A percentile compares a stretch with the other conserved stretches of the same genome.
These are phyloP conservation scores for Mycena metata DNA, from an alignment of 768 basidiomycete genomes.

Conservation along the genomic window DNA sequence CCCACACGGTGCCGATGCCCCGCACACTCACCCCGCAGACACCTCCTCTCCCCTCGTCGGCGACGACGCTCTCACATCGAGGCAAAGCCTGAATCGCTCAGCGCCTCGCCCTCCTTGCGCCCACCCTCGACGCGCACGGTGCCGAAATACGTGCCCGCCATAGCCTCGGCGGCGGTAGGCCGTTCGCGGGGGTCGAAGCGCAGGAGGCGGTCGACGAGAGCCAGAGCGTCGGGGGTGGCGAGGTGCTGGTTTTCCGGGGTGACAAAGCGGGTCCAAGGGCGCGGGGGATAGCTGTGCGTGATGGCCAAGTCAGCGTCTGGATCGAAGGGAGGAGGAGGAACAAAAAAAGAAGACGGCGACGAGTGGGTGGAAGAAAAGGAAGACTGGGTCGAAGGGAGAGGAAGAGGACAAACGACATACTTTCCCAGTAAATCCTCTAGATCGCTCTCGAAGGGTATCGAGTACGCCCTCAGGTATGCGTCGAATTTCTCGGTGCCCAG, in stretches of 20 bases:
- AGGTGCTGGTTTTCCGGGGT: conserved; percentile 95
- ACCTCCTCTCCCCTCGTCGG: no score
- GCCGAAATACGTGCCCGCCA: conserved; percentile 92
- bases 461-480: conserved; percentile 68
- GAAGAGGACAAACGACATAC: conserved; percentile 60
- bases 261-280: conserved; percentile 95
- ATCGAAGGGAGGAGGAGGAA: no score
- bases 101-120: conserved; percentile 26
- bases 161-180: conserved; percentile 92
- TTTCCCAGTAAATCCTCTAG: conserved; percentile 67
- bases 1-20: no score
- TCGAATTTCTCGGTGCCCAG: conserved; percentile 77
- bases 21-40: no score
- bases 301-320: no score
- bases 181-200: conserved; percentile 98
- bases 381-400: neutral
- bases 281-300: conserved; percentile 80
- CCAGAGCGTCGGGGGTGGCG: conserved; percentile 95
- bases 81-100: conserved; percentile 37
- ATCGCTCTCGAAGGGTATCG: conserved; percentile 76
- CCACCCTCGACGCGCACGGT: conserved; percentile 39
- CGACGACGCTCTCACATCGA: conserved; percentile 15
- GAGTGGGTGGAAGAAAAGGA: neutral
- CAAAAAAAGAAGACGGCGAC: neutral
- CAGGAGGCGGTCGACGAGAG: conserved; percentile 94